phyloP scores from a whole-genome alignment of 805 yeast species.

The Cyberlindnera galapagoensis region DNA sequence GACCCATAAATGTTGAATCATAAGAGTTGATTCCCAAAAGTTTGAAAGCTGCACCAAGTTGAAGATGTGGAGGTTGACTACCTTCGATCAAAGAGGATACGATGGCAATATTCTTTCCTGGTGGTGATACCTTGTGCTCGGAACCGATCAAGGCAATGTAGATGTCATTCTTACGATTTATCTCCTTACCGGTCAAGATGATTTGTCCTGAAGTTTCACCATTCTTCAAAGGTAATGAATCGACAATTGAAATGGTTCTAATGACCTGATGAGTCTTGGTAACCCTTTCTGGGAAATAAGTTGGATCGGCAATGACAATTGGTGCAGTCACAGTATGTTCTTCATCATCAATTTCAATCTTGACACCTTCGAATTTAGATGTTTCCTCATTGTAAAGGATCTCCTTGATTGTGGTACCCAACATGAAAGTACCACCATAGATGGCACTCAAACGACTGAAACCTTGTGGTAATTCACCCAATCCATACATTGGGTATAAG shows the following conservation, averaged over 20 bases:
- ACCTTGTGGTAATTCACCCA: constrained; percentile 98
- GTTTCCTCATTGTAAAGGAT: constrained; percentile 64
- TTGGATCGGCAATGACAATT: constrained; percentile 93
- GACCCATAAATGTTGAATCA: constrained; percentile 70
- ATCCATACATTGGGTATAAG: constrained; percentile 90
- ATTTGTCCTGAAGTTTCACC: constrained; percentile 88
- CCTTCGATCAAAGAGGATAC: constrained; percentile 94
- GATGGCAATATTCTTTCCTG: constrained; percentile 87
- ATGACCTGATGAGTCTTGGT: constrained; percentile 32
- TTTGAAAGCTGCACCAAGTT: constrained; percentile 90
- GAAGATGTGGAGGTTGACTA: constrained; percentile 87
- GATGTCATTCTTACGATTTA: constrained; percentile 87
- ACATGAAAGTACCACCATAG: constrained; percentile 98
- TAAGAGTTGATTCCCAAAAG: constrained; percentile 63
- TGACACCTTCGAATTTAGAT: constrained; percentile 77
- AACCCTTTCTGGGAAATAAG: constrained; percentile 75
- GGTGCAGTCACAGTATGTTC: constrained; percentile 72
- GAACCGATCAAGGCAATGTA: constrained; percentile 87
- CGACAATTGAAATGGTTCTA: constrained; percentile 67
- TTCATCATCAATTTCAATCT: constrained; percentile 72
- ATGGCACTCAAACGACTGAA: constrained; percentile 95
- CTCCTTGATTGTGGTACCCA: constrained; percentile 93
- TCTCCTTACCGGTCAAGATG: constrained; percentile 94
- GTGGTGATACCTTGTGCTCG: constrained; percentile 84
- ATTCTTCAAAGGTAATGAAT: constrained; percentile 76